Evolutionary conservation across 768 basidiomycete genomes (phyloP), one percentile per base, ranked within the genome.

Genomic region (Podaxis sp.): DNA sequence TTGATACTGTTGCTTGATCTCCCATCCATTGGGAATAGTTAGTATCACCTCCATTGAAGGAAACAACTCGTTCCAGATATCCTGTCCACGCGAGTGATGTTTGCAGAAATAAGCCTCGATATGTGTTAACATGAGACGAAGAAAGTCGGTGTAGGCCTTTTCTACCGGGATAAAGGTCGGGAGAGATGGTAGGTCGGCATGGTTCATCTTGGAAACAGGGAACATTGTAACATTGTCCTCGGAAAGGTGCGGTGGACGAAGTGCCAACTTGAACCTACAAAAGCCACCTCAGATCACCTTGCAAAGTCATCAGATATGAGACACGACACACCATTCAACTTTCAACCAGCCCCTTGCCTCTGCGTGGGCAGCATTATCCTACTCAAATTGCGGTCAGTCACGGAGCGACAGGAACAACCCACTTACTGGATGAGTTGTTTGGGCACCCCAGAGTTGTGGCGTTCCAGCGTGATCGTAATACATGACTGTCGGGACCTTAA

Each of bases 401-500:
- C 5, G n/a, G 6, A 13, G 21, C 38, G 18, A 4, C 11, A 13
- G 23, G 13, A 10, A 9, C 23, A 13, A 48, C 35, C 32, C n/a
- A 6, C 65, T 16, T 4, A 68, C 69, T 36, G 61, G 55, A 21
- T 67, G 66, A 18, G 63, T 59, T 11, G 62, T 64, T 48, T 68
- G 61, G 4, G 69, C 66, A n/a, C 67, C 69, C 55, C 40, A 56
- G 11, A 64, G 37, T 18, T 50, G 60, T 3, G 64, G 54, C 1
- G 14, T 35, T 10, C 63, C 50, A 4, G 38, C 44, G 1, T 61
- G 42, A 44, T 79, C 75, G 55, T 79, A 78, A 56, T 74, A 77
- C 21, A 78, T 14, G 16, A 72, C 65, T 0, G 78, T 73, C 0
- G 78, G 77, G 48, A 78, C 70, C 57, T 76, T 78, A 50, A 66